Conservation (phyloP, 306 rosid genomes). For the Lotus japonicus region DNA sequence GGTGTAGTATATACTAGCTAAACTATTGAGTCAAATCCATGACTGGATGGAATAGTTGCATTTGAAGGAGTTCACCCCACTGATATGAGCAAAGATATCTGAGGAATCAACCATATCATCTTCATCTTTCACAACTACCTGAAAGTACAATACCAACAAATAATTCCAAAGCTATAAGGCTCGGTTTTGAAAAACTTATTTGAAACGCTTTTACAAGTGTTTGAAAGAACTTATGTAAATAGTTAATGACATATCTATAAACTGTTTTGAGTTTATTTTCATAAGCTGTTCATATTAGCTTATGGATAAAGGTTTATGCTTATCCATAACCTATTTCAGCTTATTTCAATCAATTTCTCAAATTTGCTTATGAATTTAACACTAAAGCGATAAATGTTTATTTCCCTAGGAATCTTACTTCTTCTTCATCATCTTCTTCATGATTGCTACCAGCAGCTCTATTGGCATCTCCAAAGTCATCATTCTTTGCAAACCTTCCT, state of each 20-base stretch:
- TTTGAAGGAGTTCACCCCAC: constrained; percentile 99
- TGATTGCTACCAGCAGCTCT: constrained; percentile 62
- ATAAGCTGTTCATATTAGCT: no score
- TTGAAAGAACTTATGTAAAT: no score
- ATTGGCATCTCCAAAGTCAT: constrained; percentile 62
- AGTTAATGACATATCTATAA: no score
- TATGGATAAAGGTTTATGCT: no score
- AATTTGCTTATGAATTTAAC: no score
- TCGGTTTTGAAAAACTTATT: no score
- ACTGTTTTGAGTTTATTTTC: no score
- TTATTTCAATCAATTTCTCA: no score
- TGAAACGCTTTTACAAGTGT: no score
- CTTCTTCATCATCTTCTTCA: constrained; percentile 83
- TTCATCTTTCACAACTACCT: constrained; percentile 91
- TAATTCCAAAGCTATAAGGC: neutral
- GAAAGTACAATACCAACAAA: constrained; percentile 25
- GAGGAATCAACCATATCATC: constrained; percentile 95
- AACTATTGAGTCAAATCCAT: constrained; percentile 54
- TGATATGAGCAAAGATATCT: constrained; percentile 88
- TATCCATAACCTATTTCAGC: no score
- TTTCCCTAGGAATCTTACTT: constrained; percentile 45
- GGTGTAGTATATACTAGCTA: neutral
- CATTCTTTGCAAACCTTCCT: constrained; percentile 96
- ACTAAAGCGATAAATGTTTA: no score
- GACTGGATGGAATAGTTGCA: constrained; percentile 86